Evolutionary conservation across 1,284 basidiomycete species (phyloP).

Genomic region (Leucoagaricus sp.): DNA sequence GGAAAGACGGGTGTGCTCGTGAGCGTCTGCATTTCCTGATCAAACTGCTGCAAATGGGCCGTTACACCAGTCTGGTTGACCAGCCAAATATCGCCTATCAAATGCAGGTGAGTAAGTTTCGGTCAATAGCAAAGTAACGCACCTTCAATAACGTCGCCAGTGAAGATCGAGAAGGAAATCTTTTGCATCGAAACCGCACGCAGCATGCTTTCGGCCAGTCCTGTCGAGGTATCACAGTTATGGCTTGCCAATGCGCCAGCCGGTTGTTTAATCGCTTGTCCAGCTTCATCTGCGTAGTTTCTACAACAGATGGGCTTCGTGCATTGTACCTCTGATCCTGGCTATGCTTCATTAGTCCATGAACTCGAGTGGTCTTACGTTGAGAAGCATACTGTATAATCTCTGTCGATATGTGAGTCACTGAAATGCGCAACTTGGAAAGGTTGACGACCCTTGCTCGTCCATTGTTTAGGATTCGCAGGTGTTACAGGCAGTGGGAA

Average conservation of each 20-base stretch:
- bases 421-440: conserved; percentile 55
- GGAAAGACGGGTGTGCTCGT: conserved; percentile 44
- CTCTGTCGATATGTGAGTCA: conserved; percentile 55
- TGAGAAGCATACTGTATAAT: conserved; percentile 43
- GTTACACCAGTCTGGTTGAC: conserved; percentile 39
- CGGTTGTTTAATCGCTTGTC: conserved; percentile 35
- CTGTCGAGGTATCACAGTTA: conserved; percentile 50
- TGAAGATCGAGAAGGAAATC: conserved; percentile 56
- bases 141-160: conserved; percentile 65
- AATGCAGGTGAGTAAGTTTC: neutral
- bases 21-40: conserved; percentile 40
- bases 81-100: conserved; percentile 5
- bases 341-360: conserved; percentile 24
- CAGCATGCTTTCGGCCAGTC: conserved; percentile 54
- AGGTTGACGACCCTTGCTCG: conserved; percentile 40
- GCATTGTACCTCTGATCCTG: conserved; percentile 54
- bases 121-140: too few relatives aligned
- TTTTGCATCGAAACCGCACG: conserved; percentile 39
- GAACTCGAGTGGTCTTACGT: neutral
- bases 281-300: conserved; percentile 42
- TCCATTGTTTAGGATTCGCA: conserved; percentile 33
- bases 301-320: conserved; percentile 63
- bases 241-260: conserved; percentile 48
- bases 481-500: conserved; percentile 47
- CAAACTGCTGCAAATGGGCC: conserved; percentile 43